phyloP scores from a whole-genome alignment of 495 filamentous ascomycete species.

The Xylaria cubensis region DNA sequence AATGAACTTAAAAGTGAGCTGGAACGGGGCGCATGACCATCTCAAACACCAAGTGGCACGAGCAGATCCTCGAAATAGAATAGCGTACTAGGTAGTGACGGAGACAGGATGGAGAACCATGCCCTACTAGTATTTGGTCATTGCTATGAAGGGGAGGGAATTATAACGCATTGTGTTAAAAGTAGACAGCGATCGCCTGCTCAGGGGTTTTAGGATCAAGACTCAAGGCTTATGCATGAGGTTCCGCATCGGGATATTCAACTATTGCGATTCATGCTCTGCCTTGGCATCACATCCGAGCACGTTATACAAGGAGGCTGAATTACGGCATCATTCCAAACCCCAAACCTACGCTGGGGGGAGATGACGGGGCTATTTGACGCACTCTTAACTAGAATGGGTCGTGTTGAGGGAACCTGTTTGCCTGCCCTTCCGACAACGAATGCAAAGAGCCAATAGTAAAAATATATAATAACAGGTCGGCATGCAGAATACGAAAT shows the following conservation, averaged over 20 bases:
- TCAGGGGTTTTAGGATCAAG: slow-evolving; percentile 32
- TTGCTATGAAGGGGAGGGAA: slow-evolving; percentile 28
- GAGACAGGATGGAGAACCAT: slow-evolving; percentile 14
- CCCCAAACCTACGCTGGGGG: background rate
- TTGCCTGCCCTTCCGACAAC: background rate
- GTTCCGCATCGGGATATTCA: slow-evolving; percentile 10
- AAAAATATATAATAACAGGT: background rate
- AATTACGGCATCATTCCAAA: slow-evolving; percentile 20
- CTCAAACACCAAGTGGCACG: slow-evolving; percentile 22
- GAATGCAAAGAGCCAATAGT: slow-evolving; percentile 10
- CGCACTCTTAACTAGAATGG: background rate
- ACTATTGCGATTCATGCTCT: slow-evolving; percentile 19
- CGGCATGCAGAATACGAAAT: slow-evolving; percentile 17
- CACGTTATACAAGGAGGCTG: background rate
- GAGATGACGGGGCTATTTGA: background rate
- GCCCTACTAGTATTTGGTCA: background rate
- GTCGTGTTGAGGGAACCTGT: background rate
- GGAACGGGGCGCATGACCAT: slow-evolving; percentile 28
- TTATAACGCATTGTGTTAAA: slow-evolving; percentile 33
- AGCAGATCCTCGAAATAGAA: slow-evolving; percentile 28
- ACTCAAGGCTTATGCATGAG: slow-evolving; percentile 35
- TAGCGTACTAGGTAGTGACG: slow-evolving; percentile 25
- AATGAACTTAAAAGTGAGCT: slow-evolving; percentile 31
- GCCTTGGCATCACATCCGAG: slow-evolving; percentile 23
- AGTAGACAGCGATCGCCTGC: slow-evolving; percentile 31